These are phyloP conservation scores for Saccharomycopsis schoenii DNA, from an alignment of 805 yeast genomes.

Conservation along the genomic window DNA sequence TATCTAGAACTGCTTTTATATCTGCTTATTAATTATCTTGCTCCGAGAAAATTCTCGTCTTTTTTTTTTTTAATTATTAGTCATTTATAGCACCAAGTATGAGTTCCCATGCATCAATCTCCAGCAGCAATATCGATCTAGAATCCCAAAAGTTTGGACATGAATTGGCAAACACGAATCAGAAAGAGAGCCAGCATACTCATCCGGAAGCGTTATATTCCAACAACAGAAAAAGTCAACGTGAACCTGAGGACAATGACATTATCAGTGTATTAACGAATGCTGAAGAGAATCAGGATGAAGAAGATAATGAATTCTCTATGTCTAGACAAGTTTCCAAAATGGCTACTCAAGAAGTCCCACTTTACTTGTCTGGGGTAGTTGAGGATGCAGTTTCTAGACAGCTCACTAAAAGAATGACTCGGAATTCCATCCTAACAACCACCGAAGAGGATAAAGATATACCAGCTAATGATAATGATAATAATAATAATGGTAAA, in stretches of 20 bases:
- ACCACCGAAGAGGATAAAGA: neutral
- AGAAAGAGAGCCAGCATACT: neutral
- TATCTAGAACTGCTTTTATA: neutral
- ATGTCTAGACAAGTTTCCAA: conserved; percentile 3
- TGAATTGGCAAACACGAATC: neutral
- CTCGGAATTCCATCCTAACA: neutral
- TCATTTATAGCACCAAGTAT: neutral
- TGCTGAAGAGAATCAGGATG: conserved; percentile 5
- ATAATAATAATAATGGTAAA: neutral
- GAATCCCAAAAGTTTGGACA: neutral
- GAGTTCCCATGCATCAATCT: neutral
- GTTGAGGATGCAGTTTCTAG: conserved; percentile 17
- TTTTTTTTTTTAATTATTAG: too few species aligned
- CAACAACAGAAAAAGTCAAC: neutral
- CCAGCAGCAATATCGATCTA: neutral
- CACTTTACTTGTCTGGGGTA: conserved; percentile 10
- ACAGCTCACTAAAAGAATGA: conserved; percentile 1
- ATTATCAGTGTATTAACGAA: neutral
- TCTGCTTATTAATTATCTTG: neutral
- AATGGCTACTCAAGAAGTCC: conserved; percentile 15
- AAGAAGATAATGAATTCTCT: neutral
- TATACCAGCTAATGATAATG: neutral
- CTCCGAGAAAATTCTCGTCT: too few species aligned
- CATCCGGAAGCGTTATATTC: neutral
- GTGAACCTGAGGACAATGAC: neutral